These are phyloP conservation scores for Aspergillus diversus DNA, from an alignment of 495 filamentous ascomycete genomes.

Conservation along the genomic window DNA sequence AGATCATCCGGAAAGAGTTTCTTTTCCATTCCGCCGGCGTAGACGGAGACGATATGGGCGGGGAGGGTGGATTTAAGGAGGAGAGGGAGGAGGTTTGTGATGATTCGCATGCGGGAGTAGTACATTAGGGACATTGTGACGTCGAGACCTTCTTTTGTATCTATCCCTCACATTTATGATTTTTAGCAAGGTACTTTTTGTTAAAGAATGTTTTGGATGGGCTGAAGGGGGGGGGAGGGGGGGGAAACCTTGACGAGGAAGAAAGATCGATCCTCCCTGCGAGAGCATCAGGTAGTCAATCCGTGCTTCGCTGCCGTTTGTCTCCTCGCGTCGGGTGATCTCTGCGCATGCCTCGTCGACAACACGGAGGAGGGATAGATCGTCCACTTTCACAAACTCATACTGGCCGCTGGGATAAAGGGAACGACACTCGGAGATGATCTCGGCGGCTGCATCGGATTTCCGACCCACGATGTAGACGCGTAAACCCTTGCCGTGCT, in stretches of 20 bases:
- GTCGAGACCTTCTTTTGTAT: conserved; percentile 14
- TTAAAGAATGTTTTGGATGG: too few relatives aligned
- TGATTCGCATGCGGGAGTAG: conserved; percentile 15
- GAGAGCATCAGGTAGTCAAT: conserved; percentile 19
- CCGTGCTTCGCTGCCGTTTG: neutral
- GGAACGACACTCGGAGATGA: conserved; percentile 11
- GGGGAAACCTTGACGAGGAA: conserved; percentile 8
- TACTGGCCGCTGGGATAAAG: neutral
- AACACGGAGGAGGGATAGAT: conserved; percentile 5
- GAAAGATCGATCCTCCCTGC: neutral
- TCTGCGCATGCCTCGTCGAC: conserved; percentile 9
- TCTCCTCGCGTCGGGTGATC: conserved; percentile 2
- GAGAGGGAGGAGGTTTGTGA: conserved; percentile 11
- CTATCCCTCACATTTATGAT: neutral
- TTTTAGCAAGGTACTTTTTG: too few relatives aligned
- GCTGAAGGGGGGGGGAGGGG: neutral
- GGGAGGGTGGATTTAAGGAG: conserved; percentile 11
- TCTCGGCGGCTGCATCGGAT: conserved; percentile 9
- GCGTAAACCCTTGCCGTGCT: conserved; percentile 9
- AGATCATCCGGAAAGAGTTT: conserved; percentile 14
- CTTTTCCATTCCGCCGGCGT: conserved; percentile 8
- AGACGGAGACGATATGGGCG: conserved; percentile 9
- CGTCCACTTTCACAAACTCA: conserved; percentile 2
- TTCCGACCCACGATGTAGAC: conserved; percentile 13
- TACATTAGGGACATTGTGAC: conserved; percentile 11